Evolutionary conservation across 1,284 basidiomycete genomes (phyloP).

Genomic region (Pholiota adiposa): DNA sequence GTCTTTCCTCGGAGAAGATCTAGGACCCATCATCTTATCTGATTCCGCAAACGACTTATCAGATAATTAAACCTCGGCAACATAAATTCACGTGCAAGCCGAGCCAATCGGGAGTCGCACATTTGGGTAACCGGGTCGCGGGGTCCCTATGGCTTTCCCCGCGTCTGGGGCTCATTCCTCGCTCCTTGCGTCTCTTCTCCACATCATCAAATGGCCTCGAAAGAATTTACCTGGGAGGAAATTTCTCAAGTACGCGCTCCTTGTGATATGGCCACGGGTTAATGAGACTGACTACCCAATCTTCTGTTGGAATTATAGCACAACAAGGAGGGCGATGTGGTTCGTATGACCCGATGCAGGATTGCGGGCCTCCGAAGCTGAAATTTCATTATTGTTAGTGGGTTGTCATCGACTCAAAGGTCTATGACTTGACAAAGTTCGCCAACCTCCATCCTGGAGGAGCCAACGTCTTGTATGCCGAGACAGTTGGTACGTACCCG

Average conservation of each 20-base stretch:
- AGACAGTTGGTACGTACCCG: slow-evolving; percentile 36
- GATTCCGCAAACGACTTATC: neutral
- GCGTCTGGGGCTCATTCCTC: neutral
- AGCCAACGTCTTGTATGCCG: slow-evolving; percentile 41
- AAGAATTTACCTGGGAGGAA: slow-evolving; percentile 32
- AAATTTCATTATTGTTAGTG: slow-evolving; percentile 51
- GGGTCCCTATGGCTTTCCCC: neutral
- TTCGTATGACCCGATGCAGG: slow-evolving; percentile 23
- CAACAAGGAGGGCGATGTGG: slow-evolving; percentile 62
- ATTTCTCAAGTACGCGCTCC: slow-evolving; percentile 26
- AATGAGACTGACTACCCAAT: neutral
- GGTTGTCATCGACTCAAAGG: slow-evolving; percentile 83
- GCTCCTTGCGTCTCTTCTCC: neutral
- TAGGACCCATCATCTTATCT: neutral
- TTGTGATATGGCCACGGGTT: neutral
- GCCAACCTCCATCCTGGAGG: slow-evolving; percentile 84
- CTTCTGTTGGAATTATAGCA: slow-evolving; percentile 42
- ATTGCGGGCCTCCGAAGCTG: neutral
- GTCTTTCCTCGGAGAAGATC: neutral
- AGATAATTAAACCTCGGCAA: neutral
- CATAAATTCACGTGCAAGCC: slow-evolving; percentile 10
- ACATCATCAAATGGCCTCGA: slow-evolving; percentile 17
- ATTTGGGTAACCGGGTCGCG: slow-evolving; percentile 4
- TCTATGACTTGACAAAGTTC: slow-evolving; percentile 83
- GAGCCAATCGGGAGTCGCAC: slow-evolving; percentile 6